A percentile compares a stretch with the other conserved stretches of the same genome.
Conservation (phyloP, 495 filamentous ascomycete species). For the Penicillium turbatum region DNA sequence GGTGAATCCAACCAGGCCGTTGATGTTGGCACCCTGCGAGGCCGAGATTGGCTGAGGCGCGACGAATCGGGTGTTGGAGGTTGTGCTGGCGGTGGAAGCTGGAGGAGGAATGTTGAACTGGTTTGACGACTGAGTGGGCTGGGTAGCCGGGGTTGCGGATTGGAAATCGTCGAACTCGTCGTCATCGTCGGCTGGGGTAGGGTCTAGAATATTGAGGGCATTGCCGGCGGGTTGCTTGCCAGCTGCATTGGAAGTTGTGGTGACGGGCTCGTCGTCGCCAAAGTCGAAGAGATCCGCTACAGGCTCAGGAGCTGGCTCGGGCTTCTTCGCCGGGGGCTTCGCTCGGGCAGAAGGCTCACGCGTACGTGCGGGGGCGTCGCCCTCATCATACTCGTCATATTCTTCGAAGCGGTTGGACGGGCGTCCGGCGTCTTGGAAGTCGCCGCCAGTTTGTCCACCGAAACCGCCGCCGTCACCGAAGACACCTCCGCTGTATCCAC, state of each 20-base stretch:
- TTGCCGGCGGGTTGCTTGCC: slow-evolving; percentile 45
- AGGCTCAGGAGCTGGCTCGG: slow-evolving; percentile 51
- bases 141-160: slow-evolving; percentile 65
- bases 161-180: slow-evolving; percentile 99
- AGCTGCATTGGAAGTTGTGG: slow-evolving; percentile 45
- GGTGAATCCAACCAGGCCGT: slow-evolving; percentile 71
- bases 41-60: slow-evolving; percentile 79
- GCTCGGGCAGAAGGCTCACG: slow-evolving; percentile 39
- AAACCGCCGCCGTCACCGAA: slow-evolving; percentile 64
- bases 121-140: slow-evolving; percentile 34
- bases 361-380: slow-evolving; percentile 47
- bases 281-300: slow-evolving; percentile 75
- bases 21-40: slow-evolving; percentile 73
- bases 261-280: slow-evolving; percentile 61
- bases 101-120: slow-evolving; percentile 47
- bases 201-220: slow-evolving; percentile 54
- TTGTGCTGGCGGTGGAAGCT: slow-evolving; percentile 61
- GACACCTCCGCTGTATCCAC: slow-evolving; percentile 80
- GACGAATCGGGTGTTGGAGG: slow-evolving; percentile 63
- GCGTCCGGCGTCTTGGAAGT: slow-evolving; percentile 64
- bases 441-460: slow-evolving; percentile 30
- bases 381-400: slow-evolving; percentile 94
- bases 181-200: slow-evolving; percentile 66
- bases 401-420: slow-evolving; percentile 82
- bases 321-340: slow-evolving; percentile 63